These are phyloP conservation scores for Aspergillus coremiiformis DNA, from an alignment of 495 filamentous ascomycete genomes.

Conservation along the genomic window DNA sequence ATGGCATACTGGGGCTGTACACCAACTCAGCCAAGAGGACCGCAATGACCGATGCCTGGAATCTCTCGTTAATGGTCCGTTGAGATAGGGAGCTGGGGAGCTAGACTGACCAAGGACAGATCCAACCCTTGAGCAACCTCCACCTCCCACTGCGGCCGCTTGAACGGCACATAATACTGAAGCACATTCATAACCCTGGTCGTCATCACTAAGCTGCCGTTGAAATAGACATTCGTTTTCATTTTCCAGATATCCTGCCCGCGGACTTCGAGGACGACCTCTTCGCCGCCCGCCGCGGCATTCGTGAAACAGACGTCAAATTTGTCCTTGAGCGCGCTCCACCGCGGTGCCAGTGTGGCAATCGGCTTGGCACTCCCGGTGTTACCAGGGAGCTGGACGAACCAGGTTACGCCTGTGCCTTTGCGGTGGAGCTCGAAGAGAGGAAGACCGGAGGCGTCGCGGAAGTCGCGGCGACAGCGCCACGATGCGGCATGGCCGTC, in stretches of 20 bases:
- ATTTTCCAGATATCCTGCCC: conserved; percentile 17
- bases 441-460: conserved; percentile 11
- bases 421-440: conserved; percentile 14
- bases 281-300: conserved; percentile 5
- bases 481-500: conserved; percentile 4
- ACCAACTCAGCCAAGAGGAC: neutral
- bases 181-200: conserved; percentile 5
- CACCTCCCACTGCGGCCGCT: conserved; percentile 10
- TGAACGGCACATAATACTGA: conserved; percentile 9
- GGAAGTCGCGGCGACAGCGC: conserved; percentile 6
- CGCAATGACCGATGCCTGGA: neutral
- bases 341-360: conserved; percentile 10
- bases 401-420: conserved; percentile 12
- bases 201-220: conserved; percentile 10
- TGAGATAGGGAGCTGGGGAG: neutral
- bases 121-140: conserved; percentile 13
- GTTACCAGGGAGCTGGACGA: conserved; percentile 6
- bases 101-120: conserved; percentile 11
- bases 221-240: conserved; percentile 10
- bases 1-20: neutral
- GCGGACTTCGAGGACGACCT: conserved; percentile 10
- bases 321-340: conserved; percentile 13
- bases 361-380: conserved; percentile 1
- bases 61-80: neutral
- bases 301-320: conserved; percentile 15